A percentile compares a stretch with the other conserved stretches of the same genome.
phyloP scores from a whole-genome alignment of 352 stramenopile species.

The Peronospora belbahrii region DNA sequence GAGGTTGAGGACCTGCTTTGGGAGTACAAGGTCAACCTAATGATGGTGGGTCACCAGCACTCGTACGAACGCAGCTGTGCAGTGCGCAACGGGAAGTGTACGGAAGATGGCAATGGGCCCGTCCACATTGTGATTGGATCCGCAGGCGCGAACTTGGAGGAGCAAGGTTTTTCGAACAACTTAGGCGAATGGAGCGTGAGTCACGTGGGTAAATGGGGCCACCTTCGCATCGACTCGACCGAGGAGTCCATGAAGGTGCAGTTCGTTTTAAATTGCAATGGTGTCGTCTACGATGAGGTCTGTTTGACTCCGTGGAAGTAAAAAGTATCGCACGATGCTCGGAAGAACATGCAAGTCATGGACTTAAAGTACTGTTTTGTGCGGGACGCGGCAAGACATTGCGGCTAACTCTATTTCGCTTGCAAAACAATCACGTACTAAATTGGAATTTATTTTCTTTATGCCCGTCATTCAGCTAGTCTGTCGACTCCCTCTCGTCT shows the following conservation, averaged over 20 bases:
- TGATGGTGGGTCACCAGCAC: conserved; percentile 90
- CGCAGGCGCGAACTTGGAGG: conserved; percentile 67
- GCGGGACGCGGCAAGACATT: neutral
- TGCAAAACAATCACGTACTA: conserved; percentile 14
- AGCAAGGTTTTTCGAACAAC: conserved; percentile 47
- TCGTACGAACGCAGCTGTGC: conserved; percentile 88
- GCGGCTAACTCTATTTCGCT: neutral
- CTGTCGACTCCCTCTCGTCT: conserved; percentile 25
- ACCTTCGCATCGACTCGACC: conserved; percentile 55
- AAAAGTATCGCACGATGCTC: neutral
- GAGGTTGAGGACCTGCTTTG: conserved; percentile 88
- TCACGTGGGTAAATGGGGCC: conserved; percentile 74
- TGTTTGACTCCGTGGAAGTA: conserved; percentile 49
- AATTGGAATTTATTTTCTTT: conserved; percentile 15
- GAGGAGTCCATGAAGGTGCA: conserved; percentile 60
- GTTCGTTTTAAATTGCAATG: conserved; percentile 79
- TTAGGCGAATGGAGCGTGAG: conserved; percentile 76
- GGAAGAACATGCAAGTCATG: neutral
- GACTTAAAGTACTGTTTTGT: neutral
- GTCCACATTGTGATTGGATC: conserved; percentile 87
- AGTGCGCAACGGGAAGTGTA: conserved; percentile 66
- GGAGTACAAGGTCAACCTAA: conserved; percentile 85
- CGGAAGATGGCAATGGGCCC: conserved; percentile 49
- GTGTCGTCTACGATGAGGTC: conserved; percentile 71
- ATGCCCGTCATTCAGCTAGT: conserved; percentile 17